These are phyloP conservation scores for Rhizopogon roseolus DNA, from an alignment of 768 basidiomycete genomes.

Conservation along the genomic window DNA sequence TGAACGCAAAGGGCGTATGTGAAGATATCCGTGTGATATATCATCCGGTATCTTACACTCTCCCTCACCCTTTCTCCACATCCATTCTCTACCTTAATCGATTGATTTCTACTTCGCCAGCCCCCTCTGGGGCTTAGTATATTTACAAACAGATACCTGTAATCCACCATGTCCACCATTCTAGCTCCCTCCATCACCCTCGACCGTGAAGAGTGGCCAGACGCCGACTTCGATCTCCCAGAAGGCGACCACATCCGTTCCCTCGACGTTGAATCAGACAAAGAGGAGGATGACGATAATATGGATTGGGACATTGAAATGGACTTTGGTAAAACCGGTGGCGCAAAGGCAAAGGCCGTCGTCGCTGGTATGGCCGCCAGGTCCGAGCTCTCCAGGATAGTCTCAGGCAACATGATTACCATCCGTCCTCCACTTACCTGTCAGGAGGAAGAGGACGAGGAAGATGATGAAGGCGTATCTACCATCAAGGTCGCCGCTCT, in stretches of 20 bases:
- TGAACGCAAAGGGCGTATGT: not conserved
- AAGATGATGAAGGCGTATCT: slow-evolving; percentile 77
- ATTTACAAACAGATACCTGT: slow-evolving; percentile 17
- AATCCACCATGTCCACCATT: slow-evolving; percentile 48
- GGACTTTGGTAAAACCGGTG: slow-evolving; percentile 56
- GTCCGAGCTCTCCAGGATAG: slow-evolving; percentile 33
- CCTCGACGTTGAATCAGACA: slow-evolving; percentile 54
- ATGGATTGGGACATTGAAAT: slow-evolving; percentile 84
- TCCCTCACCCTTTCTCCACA: not conserved
- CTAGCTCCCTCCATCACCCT: slow-evolving; percentile 51
- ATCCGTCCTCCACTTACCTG: slow-evolving; percentile 61
- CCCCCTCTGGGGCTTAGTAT: slow-evolving; percentile 17
- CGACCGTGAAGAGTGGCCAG: slow-evolving; percentile 76
- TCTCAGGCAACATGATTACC: slow-evolving; percentile 31
- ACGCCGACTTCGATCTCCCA: slow-evolving; percentile 83
- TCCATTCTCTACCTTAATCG: slow-evolving; percentile 7
- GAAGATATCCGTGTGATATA: slow-evolving; percentile 4
- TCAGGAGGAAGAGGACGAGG: slow-evolving; percentile 50
- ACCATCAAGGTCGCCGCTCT: slow-evolving; percentile 73
- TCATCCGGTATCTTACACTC: slow-evolving; percentile 2
- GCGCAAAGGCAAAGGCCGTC: slow-evolving; percentile 39
- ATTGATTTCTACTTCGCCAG: slow-evolving; percentile 12
- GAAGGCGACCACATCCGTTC: slow-evolving; percentile 67
- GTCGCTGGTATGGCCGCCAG: slow-evolving; percentile 34
- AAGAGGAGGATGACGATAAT: slow-evolving; percentile 52